These are phyloP conservation scores for Geranomyces variabilis DNA, from an alignment of 192 early-diverging fungal species.

Conservation along the genomic window DNA sequence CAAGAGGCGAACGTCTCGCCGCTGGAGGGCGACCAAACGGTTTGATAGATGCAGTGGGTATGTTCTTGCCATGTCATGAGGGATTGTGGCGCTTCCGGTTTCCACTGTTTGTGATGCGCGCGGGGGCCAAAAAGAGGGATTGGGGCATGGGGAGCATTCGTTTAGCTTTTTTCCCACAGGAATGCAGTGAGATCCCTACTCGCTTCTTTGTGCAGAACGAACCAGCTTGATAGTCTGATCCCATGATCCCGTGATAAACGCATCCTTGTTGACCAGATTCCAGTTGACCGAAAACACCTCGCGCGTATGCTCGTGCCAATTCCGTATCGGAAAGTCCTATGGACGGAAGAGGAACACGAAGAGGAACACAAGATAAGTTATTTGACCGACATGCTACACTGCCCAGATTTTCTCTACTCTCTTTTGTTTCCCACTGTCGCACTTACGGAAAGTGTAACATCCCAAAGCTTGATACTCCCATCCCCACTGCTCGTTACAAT, in stretches of 20 bases:
- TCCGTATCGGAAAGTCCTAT: conserved; percentile 83
- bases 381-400: too few relatives aligned
- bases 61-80: conserved; percentile 88
- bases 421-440: conserved; percentile 3
- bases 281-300: conserved; percentile 95
- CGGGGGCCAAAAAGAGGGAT: too few relatives aligned
- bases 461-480: conserved; percentile 94
- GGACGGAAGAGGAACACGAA: not conserved
- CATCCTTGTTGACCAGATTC: conserved; percentile 89
- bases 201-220: too few relatives aligned
- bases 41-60: conserved; percentile 88
- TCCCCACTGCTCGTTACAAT: conserved; percentile 89
- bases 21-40: conserved; percentile 81
- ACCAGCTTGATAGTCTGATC: conserved; percentile 93
- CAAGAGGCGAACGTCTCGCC: conserved; percentile 82
- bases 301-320: conserved; percentile 90
- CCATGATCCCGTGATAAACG: conserved; percentile 93
- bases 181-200: too few relatives aligned
- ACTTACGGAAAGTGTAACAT: conserved; percentile 79
- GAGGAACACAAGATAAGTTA: not conserved
- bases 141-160: too few relatives aligned
- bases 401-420: too few relatives aligned
- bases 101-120: conserved; percentile 71
- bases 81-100: conserved; percentile 74
- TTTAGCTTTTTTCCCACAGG: too few relatives aligned